phyloP scores from a whole-genome alignment of 306 rosid species.

The Dryas octopetala region DNA sequence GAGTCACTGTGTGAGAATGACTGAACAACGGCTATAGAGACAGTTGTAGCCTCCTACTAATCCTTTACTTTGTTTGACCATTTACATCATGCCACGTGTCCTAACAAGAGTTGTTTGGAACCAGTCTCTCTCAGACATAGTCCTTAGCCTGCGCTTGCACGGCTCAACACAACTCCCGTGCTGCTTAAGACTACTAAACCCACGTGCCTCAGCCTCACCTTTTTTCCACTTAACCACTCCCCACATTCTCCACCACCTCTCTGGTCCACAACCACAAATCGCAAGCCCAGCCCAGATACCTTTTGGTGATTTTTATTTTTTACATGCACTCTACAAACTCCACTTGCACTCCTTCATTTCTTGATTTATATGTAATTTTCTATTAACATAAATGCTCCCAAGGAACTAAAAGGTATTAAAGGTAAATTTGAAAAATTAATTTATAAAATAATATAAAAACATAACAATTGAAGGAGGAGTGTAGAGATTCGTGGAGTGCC shows the following conservation, averaged over 20 bases:
- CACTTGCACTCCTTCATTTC: too few species aligned
- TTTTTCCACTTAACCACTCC: background rate
- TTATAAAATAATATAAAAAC: too few species aligned
- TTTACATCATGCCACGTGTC: conserved; percentile 26
- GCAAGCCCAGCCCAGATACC: background rate
- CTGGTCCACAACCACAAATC: background rate
- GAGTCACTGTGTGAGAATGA: conserved; percentile 28
- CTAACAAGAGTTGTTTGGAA: conserved; percentile 29
- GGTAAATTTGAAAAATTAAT: too few species aligned
- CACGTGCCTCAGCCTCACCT: background rate
- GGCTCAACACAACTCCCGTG: conserved; percentile 23
- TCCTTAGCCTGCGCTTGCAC: conserved; percentile 9
- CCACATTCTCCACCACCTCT: background rate
- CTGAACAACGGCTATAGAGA: conserved; percentile 38
- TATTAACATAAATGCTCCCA: too few species aligned
- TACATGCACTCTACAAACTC: too few species aligned
- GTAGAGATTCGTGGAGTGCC: too few species aligned
- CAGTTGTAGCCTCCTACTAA: background rate
- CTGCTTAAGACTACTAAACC: conserved; percentile 4
- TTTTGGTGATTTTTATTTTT: too few species aligned
- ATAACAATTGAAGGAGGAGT: too few species aligned
- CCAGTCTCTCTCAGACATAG: conserved; percentile 26
- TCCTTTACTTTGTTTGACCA: conserved; percentile 10
- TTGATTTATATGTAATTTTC: too few species aligned
- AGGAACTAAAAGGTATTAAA: too few species aligned